These are phyloP conservation scores for Schizophyllum commune DNA, from an alignment of 1,284 basidiomycete genomes.

Conservation along the genomic window DNA sequence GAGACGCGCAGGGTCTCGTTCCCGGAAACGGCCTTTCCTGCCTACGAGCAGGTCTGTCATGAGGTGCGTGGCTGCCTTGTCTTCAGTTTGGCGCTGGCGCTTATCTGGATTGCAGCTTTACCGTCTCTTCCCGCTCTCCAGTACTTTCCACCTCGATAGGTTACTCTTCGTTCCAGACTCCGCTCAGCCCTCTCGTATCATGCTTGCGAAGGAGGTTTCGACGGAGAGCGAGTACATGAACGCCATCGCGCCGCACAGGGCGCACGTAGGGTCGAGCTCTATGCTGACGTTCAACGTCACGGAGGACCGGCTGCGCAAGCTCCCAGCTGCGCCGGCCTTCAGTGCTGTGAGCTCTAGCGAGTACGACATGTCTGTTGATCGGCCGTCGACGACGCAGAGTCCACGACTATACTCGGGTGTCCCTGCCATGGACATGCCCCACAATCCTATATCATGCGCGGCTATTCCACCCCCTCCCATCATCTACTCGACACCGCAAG, in stretches of 20 bases:
- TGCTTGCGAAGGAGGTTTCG: conserved; percentile 20
- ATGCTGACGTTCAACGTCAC: conserved; percentile 23
- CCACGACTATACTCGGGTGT: conserved; percentile 1
- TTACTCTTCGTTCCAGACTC: conserved; percentile 60
- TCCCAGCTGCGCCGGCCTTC: conserved; percentile 16
- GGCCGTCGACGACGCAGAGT: not conserved
- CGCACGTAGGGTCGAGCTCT: no score
- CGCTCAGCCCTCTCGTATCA: conserved; percentile 38
- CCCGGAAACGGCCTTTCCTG: conserved; percentile 25
- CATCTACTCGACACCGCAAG: conserved; percentile 12
- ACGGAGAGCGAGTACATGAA: not conserved
- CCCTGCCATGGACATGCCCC: not conserved
- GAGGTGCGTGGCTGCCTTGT: conserved; percentile 27
- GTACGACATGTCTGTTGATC: conserved; percentile 3
- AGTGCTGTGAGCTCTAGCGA: conserved; percentile 4
- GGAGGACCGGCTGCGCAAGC: conserved; percentile 40
- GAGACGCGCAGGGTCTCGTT: conserved; percentile 42
- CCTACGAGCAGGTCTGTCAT: conserved; percentile 34
- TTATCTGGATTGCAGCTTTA: conserved; percentile 40
- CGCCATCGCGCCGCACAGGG: not conserved
- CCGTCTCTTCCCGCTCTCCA: conserved; percentile 57
- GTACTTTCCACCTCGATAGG: conserved; percentile 52
- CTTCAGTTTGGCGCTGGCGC: conserved; percentile 11
- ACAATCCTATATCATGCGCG: conserved; percentile 18
- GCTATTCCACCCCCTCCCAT: conserved; percentile 31